Conservation (phyloP, 1,284 basidiomycete species). For the Boletus chippewaensis region DNA sequence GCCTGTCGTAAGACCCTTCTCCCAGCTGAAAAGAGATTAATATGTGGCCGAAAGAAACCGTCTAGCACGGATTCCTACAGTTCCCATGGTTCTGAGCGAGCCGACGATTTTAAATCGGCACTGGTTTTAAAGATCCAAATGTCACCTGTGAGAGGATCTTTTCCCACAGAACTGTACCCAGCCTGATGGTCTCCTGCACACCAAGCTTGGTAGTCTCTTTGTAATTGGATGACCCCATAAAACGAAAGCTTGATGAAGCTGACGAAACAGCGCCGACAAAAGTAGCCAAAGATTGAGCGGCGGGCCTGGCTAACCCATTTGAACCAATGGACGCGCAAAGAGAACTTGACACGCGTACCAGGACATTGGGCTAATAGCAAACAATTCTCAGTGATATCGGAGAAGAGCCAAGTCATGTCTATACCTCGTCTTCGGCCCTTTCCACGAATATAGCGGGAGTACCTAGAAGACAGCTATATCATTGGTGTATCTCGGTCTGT, state of each 20-base stretch:
- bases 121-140: constrained; percentile 59
- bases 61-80: constrained; percentile 37
- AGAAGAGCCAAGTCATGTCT: not conserved
- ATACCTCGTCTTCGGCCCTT: constrained; percentile 44
- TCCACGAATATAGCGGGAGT: constrained; percentile 50
- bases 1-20: constrained; percentile 52
- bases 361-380: constrained; percentile 23
- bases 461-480: constrained; percentile 30
- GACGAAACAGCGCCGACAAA: constrained; percentile 66
- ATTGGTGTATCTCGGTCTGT: not conserved
- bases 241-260: constrained; percentile 71
- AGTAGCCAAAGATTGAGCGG: constrained; percentile 75
- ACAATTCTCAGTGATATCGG: constrained; percentile 3
- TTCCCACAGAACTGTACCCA: constrained; percentile 45
- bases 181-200: constrained; percentile 40
- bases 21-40: constrained; percentile 45
- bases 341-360: constrained; percentile 19
- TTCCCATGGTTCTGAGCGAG: constrained; percentile 54
- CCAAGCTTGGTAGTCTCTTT: constrained; percentile 61
- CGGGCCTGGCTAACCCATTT: constrained; percentile 32
- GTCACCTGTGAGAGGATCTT: constrained; percentile 54
- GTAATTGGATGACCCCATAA: constrained; percentile 55
- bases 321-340: not conserved
- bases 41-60: not conserved
- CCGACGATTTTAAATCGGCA: constrained; percentile 59